A percentile compares a stretch with the other conserved stretches of the same genome.
These are phyloP conservation scores for Cryptococcus sp. DNA, from an alignment of 1,284 basidiomycete genomes.

Conservation along the genomic window DNA sequence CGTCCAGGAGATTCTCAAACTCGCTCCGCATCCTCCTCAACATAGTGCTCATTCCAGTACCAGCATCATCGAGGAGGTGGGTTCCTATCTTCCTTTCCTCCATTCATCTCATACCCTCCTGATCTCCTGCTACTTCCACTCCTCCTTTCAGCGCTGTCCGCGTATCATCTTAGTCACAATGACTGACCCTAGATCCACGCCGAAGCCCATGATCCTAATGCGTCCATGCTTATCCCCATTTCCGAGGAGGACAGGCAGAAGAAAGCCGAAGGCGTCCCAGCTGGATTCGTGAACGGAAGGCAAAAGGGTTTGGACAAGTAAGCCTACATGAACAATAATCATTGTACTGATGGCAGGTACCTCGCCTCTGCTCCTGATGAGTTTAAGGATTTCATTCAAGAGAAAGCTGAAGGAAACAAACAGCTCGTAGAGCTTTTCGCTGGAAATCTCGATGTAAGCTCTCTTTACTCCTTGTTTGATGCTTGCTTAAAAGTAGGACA, in stretches of 20 bases:
- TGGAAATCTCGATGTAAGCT: constrained; percentile 27
- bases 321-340: constrained; percentile 3
- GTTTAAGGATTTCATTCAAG: constrained; percentile 56
- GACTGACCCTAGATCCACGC: constrained; percentile 53
- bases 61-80: constrained; percentile 36
- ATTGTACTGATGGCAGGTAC: constrained; percentile 36
- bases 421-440: constrained; percentile 47
- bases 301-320: constrained; percentile 40
- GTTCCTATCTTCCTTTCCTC: constrained; percentile 1
- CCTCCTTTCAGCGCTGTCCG: background rate
- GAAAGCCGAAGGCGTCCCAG: constrained; percentile 48
- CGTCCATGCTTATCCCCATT: constrained; percentile 51
- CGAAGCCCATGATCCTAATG: constrained; percentile 59
- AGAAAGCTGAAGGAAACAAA: constrained; percentile 54
- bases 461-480: background rate
- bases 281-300: constrained; percentile 52
- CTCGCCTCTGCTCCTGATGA: constrained; percentile 50
- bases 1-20: constrained; percentile 52
- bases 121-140: too few relatives aligned
- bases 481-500: constrained; percentile 12
- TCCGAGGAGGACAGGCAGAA: constrained; percentile 55
- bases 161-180: background rate
- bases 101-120: too few relatives aligned
- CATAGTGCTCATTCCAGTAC: constrained; percentile 29
- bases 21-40: constrained; percentile 48